Conservation (phyloP, 1,284 basidiomycete genomes). For the Phlebopus sp. region DNA sequence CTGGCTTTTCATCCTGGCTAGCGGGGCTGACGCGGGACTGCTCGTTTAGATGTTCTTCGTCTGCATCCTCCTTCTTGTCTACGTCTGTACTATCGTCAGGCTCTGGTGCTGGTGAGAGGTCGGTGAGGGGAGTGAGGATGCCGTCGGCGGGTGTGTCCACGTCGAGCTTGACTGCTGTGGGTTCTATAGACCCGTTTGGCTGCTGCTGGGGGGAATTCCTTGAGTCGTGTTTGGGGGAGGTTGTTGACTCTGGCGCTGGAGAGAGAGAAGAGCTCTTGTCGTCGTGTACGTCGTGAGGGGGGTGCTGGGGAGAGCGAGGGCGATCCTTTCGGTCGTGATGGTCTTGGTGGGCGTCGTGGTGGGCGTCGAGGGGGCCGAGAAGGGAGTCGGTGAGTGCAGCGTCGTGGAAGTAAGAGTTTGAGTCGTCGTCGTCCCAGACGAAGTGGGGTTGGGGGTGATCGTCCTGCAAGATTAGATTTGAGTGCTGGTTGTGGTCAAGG, state of each 20-base stretch:
- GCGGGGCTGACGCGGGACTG: conserved; percentile 3
- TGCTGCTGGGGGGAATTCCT: conserved; percentile 8
- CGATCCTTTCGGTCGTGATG: conserved; percentile 12
- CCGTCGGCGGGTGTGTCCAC: conserved; percentile 29
- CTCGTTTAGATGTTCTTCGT: conserved; percentile 11
- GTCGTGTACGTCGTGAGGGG: conserved; percentile 22
- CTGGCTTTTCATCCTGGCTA: conserved; percentile 11
- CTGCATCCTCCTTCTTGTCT: conserved; percentile 29
- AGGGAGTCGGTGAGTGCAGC: conserved; percentile 25
- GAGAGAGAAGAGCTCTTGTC: conserved; percentile 51
- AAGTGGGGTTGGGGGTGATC: conserved; percentile 38
- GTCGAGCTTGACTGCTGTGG: conserved; percentile 22
- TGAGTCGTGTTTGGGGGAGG: conserved; percentile 22
- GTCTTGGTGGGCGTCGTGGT: conserved; percentile 3
- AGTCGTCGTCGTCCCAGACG: conserved; percentile 40
- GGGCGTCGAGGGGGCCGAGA: conserved; percentile 22
- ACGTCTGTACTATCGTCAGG: conserved; percentile 36
- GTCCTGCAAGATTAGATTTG: conserved; percentile 46
- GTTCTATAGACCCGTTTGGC: conserved; percentile 5
- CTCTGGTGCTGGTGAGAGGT: conserved; percentile 62
- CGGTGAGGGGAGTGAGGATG: conserved; percentile 63
- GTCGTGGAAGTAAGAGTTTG: conserved; percentile 32
- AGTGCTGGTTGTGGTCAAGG: conserved; percentile 41
- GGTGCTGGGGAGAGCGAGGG: conserved; percentile 25
- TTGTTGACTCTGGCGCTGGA: conserved; percentile 42